A percentile compares a stretch with the other conserved stretches of the same genome.
phyloP scores from a whole-genome alignment of 148 eudicot genomes.

The Salicornia ramosissima region DNA sequence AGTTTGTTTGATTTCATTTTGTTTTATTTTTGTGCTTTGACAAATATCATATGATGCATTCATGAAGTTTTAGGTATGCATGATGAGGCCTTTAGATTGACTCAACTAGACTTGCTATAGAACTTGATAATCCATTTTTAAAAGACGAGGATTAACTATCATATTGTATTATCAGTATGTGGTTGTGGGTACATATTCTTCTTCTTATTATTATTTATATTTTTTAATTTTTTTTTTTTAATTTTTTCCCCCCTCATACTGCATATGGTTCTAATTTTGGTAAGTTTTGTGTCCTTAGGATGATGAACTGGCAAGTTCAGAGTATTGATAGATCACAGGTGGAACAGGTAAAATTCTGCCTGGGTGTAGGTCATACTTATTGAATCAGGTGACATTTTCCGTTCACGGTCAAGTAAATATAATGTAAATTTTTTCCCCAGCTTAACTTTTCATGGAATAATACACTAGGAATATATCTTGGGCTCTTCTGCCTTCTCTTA shows the following conservation, averaged over 20 bases:
- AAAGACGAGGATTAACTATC: neutral
- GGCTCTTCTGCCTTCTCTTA: too few relatives aligned
- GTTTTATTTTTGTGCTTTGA: neutral
- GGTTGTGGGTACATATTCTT: neutral
- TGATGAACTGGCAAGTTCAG: constrained; percentile 46
- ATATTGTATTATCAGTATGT: neutral
- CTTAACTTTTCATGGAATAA: too few relatives aligned
- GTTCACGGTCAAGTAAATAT: neutral
- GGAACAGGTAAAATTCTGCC: constrained; percentile 64
- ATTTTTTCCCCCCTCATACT: too few relatives aligned
- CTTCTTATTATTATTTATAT: neutral
- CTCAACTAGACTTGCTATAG: neutral
- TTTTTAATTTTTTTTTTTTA: too few relatives aligned
- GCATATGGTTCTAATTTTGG: constrained; percentile 2
- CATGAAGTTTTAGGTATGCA: neutral
- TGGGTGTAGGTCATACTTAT: neutral
- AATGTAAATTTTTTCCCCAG: too few relatives aligned
- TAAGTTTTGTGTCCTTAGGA: constrained; percentile 34
- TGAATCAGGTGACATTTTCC: too few relatives aligned
- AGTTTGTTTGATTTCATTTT: neutral
- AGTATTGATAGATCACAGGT: constrained; percentile 42
- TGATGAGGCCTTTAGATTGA: neutral
- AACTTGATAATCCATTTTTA: neutral
- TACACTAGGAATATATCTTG: too few relatives aligned
- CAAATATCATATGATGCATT: neutral